Percentiles rank a stretch among this genome's conserved stretches.
These are phyloP conservation scores for Mycena vulgaris DNA, from an alignment of 768 basidiomycete genomes.

Conservation along the genomic window DNA sequence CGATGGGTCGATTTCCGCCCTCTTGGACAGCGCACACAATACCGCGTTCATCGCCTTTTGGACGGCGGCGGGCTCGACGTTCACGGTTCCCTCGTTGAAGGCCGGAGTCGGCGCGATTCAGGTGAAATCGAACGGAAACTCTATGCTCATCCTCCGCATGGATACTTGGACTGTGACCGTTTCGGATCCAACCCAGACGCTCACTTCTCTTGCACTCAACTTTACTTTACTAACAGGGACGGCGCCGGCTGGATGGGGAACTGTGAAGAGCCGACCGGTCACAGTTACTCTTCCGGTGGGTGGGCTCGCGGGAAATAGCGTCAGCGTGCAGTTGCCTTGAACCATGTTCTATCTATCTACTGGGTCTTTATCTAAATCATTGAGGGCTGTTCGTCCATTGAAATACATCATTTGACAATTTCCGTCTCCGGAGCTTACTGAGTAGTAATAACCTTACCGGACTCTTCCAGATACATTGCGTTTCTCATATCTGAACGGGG, in stretches of 20 bases:
- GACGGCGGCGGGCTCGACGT: constrained; percentile 54
- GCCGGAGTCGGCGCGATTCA: constrained; percentile 46
- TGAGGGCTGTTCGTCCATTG: no score
- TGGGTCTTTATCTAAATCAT: no score
- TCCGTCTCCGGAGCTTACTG: no score
- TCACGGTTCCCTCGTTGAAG: constrained; percentile 47
- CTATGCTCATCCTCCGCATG: constrained; percentile 51
- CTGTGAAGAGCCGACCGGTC: constrained; percentile 50
- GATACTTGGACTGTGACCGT: constrained; percentile 57
- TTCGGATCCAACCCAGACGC: constrained; percentile 65
- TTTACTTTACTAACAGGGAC: constrained; percentile 43
- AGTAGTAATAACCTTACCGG: no score
- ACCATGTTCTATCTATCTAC: neutral
- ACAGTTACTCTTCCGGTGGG: constrained; percentile 45
- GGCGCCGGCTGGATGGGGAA: constrained; percentile 46
- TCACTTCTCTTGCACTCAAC: constrained; percentile 46
- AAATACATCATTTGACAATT: no score
- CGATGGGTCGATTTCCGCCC: constrained; percentile 57
- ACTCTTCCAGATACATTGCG: no score
- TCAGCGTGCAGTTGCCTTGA: constrained; percentile 31
- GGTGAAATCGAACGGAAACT: constrained; percentile 53
- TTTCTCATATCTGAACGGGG: no score
- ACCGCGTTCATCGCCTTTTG: constrained; percentile 63
- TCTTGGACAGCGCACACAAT: constrained; percentile 54
- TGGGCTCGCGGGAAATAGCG: constrained; percentile 45